Evolutionary conservation across 805 yeast species (phyloP).

Genomic region (Lachancea kluyveri): DNA sequence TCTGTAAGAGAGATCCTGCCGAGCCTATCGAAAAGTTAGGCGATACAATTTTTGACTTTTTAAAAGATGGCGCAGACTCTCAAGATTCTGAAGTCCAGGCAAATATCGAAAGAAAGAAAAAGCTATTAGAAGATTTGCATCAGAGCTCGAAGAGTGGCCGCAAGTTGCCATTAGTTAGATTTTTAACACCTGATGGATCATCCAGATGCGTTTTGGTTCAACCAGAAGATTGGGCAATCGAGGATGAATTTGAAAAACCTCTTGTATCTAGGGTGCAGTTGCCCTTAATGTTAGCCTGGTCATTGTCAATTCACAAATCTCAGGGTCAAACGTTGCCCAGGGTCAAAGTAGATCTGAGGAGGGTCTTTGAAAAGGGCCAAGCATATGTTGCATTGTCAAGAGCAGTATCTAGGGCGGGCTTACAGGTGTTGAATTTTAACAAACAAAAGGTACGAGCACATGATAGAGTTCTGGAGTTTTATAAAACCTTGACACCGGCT

Average conservation of each 20-base stretch:
- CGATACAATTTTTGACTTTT: slow-evolving; percentile 45
- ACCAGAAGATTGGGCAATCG: slow-evolving; percentile 77
- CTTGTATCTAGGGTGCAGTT: slow-evolving; percentile 72
- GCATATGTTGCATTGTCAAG: slow-evolving; percentile 94
- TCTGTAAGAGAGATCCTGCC: slow-evolving; percentile 12
- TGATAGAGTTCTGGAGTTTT: slow-evolving; percentile 64
- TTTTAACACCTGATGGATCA: slow-evolving; percentile 62
- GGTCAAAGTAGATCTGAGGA: slow-evolving; percentile 69
- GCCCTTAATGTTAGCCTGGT: slow-evolving; percentile 94
- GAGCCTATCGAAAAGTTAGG: slow-evolving; percentile 26
- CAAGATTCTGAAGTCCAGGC: slow-evolving; percentile 22
- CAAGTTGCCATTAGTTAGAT: slow-evolving; percentile 71
- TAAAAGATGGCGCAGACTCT: slow-evolving; percentile 25
- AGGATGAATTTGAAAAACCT: slow-evolving; percentile 63
- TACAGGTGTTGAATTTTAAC: slow-evolving; percentile 74
- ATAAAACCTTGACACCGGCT: slow-evolving; percentile 39
- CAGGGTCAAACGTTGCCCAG: slow-evolving; percentile 86
- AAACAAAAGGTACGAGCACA: slow-evolving; percentile 61
- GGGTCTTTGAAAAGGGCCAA: slow-evolving; percentile 86
- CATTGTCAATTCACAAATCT: slow-evolving; percentile 89
- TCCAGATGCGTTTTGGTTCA: slow-evolving; percentile 71
- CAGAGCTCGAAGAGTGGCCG: slow-evolving; percentile 36
- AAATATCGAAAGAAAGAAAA: slow-evolving; percentile 43
- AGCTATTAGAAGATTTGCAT: slow-evolving; percentile 38
- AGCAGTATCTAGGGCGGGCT: slow-evolving; percentile 76